Evolutionary conservation across 164 flowering plant species (phyloP).

Genomic region (Tinospora cordifolia): DNA sequence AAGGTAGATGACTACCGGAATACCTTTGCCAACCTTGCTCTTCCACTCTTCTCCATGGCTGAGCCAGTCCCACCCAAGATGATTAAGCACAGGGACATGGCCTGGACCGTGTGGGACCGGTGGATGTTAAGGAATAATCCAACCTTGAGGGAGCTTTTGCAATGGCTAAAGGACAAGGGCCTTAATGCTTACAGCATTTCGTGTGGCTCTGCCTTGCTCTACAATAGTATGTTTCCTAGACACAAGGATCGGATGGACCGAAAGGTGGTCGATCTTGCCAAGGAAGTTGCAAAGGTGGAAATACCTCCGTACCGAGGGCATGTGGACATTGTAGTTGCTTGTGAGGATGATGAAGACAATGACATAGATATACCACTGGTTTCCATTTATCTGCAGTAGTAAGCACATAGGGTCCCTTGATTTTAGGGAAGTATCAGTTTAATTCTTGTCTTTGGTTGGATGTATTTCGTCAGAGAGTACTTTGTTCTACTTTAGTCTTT

Average conservation of each 20-base stretch:
- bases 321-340: conserved; percentile 72
- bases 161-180: conserved; percentile 68
- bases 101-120: conserved; percentile 91
- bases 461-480: background rate
- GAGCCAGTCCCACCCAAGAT: conserved; percentile 92
- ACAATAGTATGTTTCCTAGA: conserved; percentile 61
- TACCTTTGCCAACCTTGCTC: conserved; percentile 75
- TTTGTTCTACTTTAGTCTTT: background rate
- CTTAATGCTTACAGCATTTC: conserved; percentile 80
- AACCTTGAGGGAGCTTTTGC: conserved; percentile 53
- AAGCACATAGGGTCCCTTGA: background rate
- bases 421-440: background rate
- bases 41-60: conserved; percentile 83
- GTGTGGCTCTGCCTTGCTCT: conserved; percentile 71
- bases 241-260: conserved; percentile 66
- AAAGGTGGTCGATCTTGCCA: conserved; percentile 61
- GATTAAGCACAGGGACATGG: conserved; percentile 63
- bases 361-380: conserved; percentile 72
- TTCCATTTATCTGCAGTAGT: conserved; percentile 58
- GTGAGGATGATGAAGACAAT: conserved; percentile 76
- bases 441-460: background rate
- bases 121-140: conserved; percentile 61
- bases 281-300: conserved; percentile 60
- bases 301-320: conserved; percentile 54
- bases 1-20: conserved; percentile 72